phyloP scores from a whole-genome alignment of 805 yeast genomes.

The Candida sphagnicola region DNA sequence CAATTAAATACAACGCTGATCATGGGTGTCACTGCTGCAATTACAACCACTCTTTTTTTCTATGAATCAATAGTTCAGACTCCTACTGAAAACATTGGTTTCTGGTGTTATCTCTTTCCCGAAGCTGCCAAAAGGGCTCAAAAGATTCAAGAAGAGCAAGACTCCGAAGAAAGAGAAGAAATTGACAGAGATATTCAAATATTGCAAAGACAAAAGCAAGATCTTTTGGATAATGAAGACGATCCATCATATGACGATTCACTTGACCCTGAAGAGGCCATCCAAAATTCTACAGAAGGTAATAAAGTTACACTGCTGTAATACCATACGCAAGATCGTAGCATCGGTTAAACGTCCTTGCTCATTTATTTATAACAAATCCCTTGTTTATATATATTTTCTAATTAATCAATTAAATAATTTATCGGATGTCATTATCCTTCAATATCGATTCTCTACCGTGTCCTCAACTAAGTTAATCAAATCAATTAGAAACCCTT shows the following conservation, averaged over 20 bases:
- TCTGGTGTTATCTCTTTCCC: conserved; percentile 1
- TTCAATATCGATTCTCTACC: too few species aligned
- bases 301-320: not conserved
- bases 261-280: not conserved
- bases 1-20: conserved; percentile 34
- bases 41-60: conserved; percentile 27
- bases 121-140: conserved; percentile 2
- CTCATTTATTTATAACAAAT: not conserved
- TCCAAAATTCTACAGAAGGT: not conserved
- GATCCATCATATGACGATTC: not conserved
- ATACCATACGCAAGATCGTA: not conserved
- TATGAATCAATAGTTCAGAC: conserved; percentile 35
- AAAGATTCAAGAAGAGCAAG: not conserved
- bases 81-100: conserved; percentile 13
- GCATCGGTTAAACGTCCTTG: not conserved
- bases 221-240: not conserved
- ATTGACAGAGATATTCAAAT: not conserved
- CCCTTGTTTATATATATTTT: too few species aligned
- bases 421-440: too few species aligned
- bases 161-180: not conserved
- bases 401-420: too few species aligned
- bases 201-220: not conserved
- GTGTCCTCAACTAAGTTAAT: conserved; percentile 7
- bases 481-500: conserved; percentile 18
- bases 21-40: conserved; percentile 39